Base-by-base conservation (phyloP, 208 protist species). In the Acanthamoeba sp. region DNA sequence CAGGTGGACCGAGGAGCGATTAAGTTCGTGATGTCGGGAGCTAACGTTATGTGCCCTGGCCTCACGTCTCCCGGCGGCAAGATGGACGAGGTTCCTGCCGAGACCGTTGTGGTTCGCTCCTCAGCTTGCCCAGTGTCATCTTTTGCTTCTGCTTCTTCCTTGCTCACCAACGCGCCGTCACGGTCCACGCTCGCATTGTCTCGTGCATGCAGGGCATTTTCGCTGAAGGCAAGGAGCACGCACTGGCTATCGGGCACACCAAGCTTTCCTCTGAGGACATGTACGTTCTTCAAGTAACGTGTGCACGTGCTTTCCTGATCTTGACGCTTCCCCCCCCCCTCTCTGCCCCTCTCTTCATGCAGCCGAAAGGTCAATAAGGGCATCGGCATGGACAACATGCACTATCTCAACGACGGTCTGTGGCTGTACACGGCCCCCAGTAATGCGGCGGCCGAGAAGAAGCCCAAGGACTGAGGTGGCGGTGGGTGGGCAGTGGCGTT, bases 1-100 rank as follows among this genome's bases (percentile, higher is more conserved):
- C 99, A 99, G 95, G 98, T 99, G 16, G 99, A 99, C 96, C 98
- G 98, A 95, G 99, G 99, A 69, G 99, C 98, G 92, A 99, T 99
- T 95, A 98, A 98, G 92, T 99, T 99, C 95, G 98, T 99, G 62
- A 94, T 99, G 45, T 98, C 98, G 12, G 99, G 99, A n/a, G 98
- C 99, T 1, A 98, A 99, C 95, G 98, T 99, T 59, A 99, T 99
- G 99, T 99, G 98, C 96, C 98, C 95, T 36, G 99, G 99, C 40
- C 96, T 99, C 42, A 99, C 99, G 40, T 99, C 98, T 48, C 95
- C 95, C 34, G 99, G 99, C 80, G 99, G 98, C 32, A 71, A 36
- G 20, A 96, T 97, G 94, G 95, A 95, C 50, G 95, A 95, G 29
- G 96, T 96, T 73, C 69, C 91, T 45, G 92, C 95, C 6, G 95